Evolutionary conservation across 2,329 filamentous ascomycete species (phyloP).

Genomic region (Apiospora rasikravindrae): DNA sequence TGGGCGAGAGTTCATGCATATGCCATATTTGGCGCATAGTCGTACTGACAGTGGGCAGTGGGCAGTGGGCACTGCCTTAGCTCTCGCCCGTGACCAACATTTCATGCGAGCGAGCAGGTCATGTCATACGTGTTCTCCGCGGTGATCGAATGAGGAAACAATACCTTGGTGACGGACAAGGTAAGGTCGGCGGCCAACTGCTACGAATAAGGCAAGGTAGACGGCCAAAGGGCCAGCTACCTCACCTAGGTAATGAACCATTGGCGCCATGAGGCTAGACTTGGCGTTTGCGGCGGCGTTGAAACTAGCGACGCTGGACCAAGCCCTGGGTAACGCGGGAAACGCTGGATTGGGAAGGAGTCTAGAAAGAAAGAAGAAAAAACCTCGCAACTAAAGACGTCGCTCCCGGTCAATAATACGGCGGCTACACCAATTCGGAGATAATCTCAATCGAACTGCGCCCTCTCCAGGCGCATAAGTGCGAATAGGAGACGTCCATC

Average conservation of each 20-base stretch:
- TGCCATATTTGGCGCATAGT: not conserved
- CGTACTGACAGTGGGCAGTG: not conserved
- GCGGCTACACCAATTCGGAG: not conserved
- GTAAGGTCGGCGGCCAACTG: too few species aligned
- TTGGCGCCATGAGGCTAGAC: not conserved
- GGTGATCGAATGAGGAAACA: not conserved
- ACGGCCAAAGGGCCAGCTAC: not conserved
- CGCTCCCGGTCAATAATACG: not conserved
- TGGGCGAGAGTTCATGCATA: not conserved
- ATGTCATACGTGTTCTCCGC: not conserved
- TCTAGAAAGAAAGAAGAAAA: slow-evolving; percentile 6
- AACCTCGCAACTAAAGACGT: not conserved
- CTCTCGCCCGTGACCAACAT: not conserved
- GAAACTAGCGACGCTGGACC: not conserved
- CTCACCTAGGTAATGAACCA: not conserved
- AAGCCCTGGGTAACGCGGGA: not conserved
- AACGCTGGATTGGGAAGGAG: not conserved
- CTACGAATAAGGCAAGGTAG: too few species aligned
- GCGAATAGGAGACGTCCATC: too few species aligned
- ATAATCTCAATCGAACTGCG: not conserved
- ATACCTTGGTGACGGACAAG: not conserved
- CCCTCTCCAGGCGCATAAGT: too few species aligned
- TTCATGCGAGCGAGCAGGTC: not conserved
- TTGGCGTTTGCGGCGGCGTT: slow-evolving; percentile 1
- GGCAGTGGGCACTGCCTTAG: not conserved